Evolutionary conservation across 441 rosid species (phyloP).

Genomic region (Gossypium lobatum): DNA sequence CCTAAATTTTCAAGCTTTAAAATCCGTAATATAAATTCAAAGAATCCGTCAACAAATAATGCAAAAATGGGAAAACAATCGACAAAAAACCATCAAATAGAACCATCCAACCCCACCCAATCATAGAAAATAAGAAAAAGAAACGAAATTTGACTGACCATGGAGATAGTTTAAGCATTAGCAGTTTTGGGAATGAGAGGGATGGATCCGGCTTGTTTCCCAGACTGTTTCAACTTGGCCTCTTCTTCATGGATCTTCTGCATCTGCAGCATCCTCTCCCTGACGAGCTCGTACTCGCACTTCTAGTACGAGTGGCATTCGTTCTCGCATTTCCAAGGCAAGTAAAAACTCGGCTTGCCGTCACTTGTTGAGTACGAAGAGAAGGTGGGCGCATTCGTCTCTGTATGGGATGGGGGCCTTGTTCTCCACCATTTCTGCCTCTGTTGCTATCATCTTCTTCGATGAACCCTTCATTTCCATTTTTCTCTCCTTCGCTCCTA

Average conservation of each 20-base stretch:
- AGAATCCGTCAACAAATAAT: background rate
- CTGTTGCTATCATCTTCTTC: conserved; percentile 94
- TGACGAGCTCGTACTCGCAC: conserved; percentile 93
- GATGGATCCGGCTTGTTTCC: conserved; percentile 32
- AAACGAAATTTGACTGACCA: conserved; percentile 14
- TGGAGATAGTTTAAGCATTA: conserved; percentile 40
- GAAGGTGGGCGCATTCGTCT: conserved; percentile 88
- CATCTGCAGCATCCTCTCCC: conserved; percentile 97
- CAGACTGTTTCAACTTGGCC: conserved; percentile 48
- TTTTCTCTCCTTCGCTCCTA: background rate
- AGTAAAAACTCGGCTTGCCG: conserved; percentile 78
- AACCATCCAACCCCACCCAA: background rate
- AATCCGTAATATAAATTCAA: background rate
- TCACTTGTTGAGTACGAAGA: conserved; percentile 93
- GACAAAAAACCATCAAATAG: background rate
- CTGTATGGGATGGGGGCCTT: conserved; percentile 71
- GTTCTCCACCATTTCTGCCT: conserved; percentile 77
- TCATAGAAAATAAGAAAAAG: background rate
- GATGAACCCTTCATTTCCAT: conserved; percentile 89
- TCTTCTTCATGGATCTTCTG: conserved; percentile 85
- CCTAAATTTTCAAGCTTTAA: background rate
- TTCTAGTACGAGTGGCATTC: conserved; percentile 92
- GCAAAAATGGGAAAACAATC: background rate
- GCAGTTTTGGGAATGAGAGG: conserved; percentile 83
- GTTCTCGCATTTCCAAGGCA: conserved; percentile 94